Base-by-base conservation (phyloP, 2,329 filamentous ascomycete genomes). In the Curvularia lunata region DNA sequence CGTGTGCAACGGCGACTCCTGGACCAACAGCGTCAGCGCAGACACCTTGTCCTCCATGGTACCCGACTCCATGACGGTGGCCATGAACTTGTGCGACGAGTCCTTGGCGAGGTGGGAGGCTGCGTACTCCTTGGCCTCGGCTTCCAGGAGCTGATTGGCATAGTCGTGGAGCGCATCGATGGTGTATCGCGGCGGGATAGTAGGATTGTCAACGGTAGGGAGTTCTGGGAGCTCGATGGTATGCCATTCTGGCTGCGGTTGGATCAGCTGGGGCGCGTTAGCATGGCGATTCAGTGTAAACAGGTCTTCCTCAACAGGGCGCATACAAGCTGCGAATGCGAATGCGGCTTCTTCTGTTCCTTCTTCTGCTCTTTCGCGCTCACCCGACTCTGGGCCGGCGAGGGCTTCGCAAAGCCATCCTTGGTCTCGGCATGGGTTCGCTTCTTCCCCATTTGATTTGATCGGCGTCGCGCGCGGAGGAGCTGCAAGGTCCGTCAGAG, bases 31-130 rank as follows among this genome's bases (percentile, higher is more conserved):
- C 4, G 95, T 99, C 71, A 99, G 82, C 3, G 95, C 96, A 2
- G 95, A 99, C 42, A 98, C 90, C 77, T 97, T 98, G 77, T 99
- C 95, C 54, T 92, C 96, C 67, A 98, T 86, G 9, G 96, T 99
- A 82, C 95, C 95, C 1, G 93, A 96, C 9, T 92, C 83, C 91
- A 98, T 97, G 75, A 99, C 97, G 18, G 92, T 96, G 1, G 93
- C 91, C 83, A 98, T 88, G 82, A 99, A 99, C 76, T 93, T 96
- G 78, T 96, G 91, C 40, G 93, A 94, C 2, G 94, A 95, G 25
- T 91, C 92, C 49, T 91, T 87, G 6, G 91, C 87, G 54, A 90
- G 81, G 65, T 91, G 83, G 40, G 84, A 88, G 25, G 87, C 85
- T 54, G 84, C 84, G 78, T 97, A 99, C 46, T 86, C 82, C 40